phyloP scores from a whole-genome alignment of 2,329 filamentous ascomycete species.

The Cucurbitaria berberidis region DNA sequence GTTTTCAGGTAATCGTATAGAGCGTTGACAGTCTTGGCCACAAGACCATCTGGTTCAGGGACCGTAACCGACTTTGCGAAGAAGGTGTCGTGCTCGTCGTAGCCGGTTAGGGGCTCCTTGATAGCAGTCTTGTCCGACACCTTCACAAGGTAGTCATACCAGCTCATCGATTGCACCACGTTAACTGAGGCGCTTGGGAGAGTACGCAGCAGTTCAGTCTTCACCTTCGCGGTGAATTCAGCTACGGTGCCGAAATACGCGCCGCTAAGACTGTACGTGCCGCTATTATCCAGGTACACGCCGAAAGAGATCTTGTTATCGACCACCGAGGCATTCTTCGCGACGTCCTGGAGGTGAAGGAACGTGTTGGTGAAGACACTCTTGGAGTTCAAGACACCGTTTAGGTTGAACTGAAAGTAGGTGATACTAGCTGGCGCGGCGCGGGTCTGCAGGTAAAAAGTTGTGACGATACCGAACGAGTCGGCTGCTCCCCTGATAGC shows the following conservation, averaged over 20 bases:
- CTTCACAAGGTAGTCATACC: slow-evolving; percentile 53
- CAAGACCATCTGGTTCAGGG: slow-evolving; percentile 44
- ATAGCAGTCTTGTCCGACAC: slow-evolving; percentile 40
- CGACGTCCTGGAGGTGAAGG: slow-evolving; percentile 51
- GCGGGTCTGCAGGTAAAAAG: slow-evolving; percentile 45
- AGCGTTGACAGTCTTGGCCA: slow-evolving; percentile 29
- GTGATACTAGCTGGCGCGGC: slow-evolving; percentile 36
- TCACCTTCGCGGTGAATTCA: slow-evolving; percentile 49
- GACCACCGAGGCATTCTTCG: slow-evolving; percentile 49
- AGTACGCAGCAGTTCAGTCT: slow-evolving; percentile 48
- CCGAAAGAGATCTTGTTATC: slow-evolving; percentile 52
- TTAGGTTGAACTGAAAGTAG: slow-evolving; percentile 37
- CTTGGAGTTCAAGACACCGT: slow-evolving; percentile 35
- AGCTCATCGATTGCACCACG: slow-evolving; percentile 39
- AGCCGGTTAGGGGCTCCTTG: slow-evolving; percentile 40
- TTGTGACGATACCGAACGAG: slow-evolving; percentile 51
- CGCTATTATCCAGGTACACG: slow-evolving; percentile 48
- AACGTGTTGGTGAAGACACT: slow-evolving; percentile 47
- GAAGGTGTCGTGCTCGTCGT: slow-evolving; percentile 49
- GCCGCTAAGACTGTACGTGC: slow-evolving; percentile 46
- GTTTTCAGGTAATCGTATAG: slow-evolving; percentile 43
- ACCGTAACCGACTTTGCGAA: slow-evolving; percentile 51
- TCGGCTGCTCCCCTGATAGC: slow-evolving; percentile 51
- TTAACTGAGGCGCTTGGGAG: slow-evolving; percentile 37
- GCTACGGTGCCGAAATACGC: slow-evolving; percentile 49